These are phyloP conservation scores for Martensiomyces pterosporus DNA, from an alignment of 192 early-diverging fungal species.

Conservation along the genomic window DNA sequence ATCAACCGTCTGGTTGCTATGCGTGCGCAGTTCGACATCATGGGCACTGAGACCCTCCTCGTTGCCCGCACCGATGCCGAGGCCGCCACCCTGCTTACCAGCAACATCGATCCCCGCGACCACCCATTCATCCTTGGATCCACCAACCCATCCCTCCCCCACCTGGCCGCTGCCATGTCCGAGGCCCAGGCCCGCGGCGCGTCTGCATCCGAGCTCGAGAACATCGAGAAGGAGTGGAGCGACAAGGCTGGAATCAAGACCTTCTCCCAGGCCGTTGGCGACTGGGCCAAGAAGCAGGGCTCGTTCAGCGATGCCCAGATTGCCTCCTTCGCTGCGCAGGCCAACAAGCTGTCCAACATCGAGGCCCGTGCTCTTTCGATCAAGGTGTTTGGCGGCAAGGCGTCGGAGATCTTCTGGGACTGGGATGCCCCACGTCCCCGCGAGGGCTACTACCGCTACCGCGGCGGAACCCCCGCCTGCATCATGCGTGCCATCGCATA, in stretches of 20 bases:
- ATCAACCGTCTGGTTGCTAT: conserved; percentile 94
- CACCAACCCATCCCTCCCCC: conserved; percentile 76
- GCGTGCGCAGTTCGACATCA: conserved; percentile 96
- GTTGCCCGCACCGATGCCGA: conserved; percentile 96
- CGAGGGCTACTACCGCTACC: conserved; percentile 97
- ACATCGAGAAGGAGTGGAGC: conserved; percentile 84
- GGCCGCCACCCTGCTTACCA: conserved; percentile 93
- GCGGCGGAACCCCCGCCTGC: conserved; percentile 89
- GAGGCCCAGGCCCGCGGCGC: conserved; percentile 74
- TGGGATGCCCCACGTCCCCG: conserved; percentile 88
- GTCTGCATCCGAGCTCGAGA: conserved; percentile 67
- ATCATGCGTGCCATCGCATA: conserved; percentile 79
- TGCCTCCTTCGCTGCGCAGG: conserved; percentile 37
- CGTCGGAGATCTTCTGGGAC: conserved; percentile 66
- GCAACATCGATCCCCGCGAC: conserved; percentile 93
- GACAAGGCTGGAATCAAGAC: conserved; percentile 73
- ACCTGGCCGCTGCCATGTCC: conserved; percentile 70
- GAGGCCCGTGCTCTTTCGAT: conserved; percentile 82
- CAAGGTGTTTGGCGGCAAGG: conserved; percentile 37
- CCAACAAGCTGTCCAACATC: conserved; percentile 65
- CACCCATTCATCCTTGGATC: conserved; percentile 94
- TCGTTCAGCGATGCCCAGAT: conserved; percentile 51
- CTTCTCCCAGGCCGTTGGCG: conserved; percentile 75
- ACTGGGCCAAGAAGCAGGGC: conserved; percentile 56
- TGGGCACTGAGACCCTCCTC: conserved; percentile 92